Base-by-base conservation (phyloP, 306 rosid genomes). In the Betula pendula region DNA sequence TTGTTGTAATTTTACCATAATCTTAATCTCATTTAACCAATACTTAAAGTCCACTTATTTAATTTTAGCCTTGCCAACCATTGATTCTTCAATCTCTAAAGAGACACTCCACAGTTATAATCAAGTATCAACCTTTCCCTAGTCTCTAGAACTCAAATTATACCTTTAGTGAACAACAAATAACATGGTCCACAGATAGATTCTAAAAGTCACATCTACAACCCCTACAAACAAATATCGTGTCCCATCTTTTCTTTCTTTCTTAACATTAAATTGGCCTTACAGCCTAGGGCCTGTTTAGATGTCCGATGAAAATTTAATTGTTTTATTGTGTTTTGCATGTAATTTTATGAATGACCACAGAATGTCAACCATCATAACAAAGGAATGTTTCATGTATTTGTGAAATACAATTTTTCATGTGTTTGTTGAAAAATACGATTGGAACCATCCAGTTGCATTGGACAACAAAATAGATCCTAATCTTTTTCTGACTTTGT, bases 121-220 rank as follows among this genome's bases (percentile, higher is more conserved):
- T 65, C 70, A 65, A 65, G 13, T 33, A 65, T 65, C 70, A 62
- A 65, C 70, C 47, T 65, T 17, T 62, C 19, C 17, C 44, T 65
- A 65, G 70, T 19, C 33, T 63, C 69, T 33, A 22, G 20, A 63
- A 20, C 45, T 33, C n/a, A n/a, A n/a, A n/a, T n/a, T n/a, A n/a
- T n/a, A n/a, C n/a, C n/a, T n/a, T n/a, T n/a, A n/a, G n/a, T n/a
- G n/a, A n/a, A n/a, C 22, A 63, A 33, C 20, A 8, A 20, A 63
- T 15, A 15, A 17, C 11, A 6, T 2, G 17, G 44, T 33, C 43
- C 69, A 5, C 44, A 31, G 16, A 5, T 33, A 33, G 44, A 60
- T 6, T 59, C n/a, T 27, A 33, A 58, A 14, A 63, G 44, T 33
- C 3, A 63, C n/a, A 33, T 17, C 16, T 29, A 63, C 2, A 11